Conservation (phyloP, 2,329 filamentous ascomycete genomes). For the Gliomastix tumulicola region DNA sequence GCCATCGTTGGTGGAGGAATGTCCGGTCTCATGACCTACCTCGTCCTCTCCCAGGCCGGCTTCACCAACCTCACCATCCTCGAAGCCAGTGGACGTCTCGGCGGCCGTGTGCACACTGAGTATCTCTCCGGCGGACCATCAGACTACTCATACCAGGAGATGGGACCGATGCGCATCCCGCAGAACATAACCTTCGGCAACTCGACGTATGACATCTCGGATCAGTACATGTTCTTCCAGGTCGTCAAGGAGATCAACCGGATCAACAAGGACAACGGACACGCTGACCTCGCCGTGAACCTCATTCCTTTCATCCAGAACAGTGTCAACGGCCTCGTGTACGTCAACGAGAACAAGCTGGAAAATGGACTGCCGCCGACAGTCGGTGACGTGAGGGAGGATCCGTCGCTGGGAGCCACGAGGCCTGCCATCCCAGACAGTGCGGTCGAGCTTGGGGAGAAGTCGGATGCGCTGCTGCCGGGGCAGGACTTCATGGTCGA, state of each 20-base stretch:
- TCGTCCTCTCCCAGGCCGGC: slow-evolving; percentile 42
- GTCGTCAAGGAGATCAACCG: slow-evolving; percentile 52
- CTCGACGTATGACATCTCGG: slow-evolving; percentile 50
- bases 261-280: slow-evolving; percentile 42
- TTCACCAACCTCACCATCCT: slow-evolving; percentile 55
- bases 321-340: slow-evolving; percentile 44
- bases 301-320: slow-evolving; percentile 58
- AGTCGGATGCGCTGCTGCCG: slow-evolving; percentile 25
- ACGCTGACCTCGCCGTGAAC: slow-evolving; percentile 38
- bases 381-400: slow-evolving; percentile 33
- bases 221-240: slow-evolving; percentile 60
- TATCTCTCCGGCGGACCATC: slow-evolving; percentile 53
- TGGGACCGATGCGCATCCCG: slow-evolving; percentile 55
- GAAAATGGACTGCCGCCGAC: slow-evolving; percentile 47
- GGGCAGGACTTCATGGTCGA: slow-evolving; percentile 24
- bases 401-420: slow-evolving; percentile 31
- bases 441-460: slow-evolving; percentile 23
- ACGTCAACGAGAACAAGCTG: slow-evolving; percentile 38
- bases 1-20: slow-evolving; percentile 62
- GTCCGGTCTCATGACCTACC: slow-evolving; percentile 54
- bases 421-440: slow-evolving; percentile 21
- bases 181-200: slow-evolving; percentile 47
- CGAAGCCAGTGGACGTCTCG: slow-evolving; percentile 53
- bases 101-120: slow-evolving; percentile 56
- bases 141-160: slow-evolving; percentile 62